phyloP scores from a whole-genome alignment of 2,329 filamentous ascomycete genomes.

The Aspergillus nomiae region DNA sequence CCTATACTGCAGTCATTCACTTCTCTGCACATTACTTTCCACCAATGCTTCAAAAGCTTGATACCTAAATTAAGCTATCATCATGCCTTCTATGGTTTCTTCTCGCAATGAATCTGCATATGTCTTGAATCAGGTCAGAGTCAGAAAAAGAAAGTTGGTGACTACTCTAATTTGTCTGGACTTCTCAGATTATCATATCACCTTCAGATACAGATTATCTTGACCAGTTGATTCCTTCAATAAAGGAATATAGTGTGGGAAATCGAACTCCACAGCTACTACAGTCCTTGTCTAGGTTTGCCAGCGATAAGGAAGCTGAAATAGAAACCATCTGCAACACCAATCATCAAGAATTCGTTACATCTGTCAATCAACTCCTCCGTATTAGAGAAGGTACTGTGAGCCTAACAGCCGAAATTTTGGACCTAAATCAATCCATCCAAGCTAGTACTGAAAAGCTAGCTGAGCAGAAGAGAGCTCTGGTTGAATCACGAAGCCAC shows the following conservation, averaged over 20 bases:
- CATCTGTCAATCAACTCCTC: constrained; percentile 91
- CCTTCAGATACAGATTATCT: constrained; percentile 92
- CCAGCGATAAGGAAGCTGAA: constrained; percentile 81
- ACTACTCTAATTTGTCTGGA: constrained; percentile 11
- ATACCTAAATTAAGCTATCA: not conserved
- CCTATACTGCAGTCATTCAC: not conserved
- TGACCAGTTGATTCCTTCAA: constrained; percentile 89
- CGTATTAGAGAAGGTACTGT: constrained; percentile 89
- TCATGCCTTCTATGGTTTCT: constrained; percentile 39
- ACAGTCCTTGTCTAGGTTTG: constrained; percentile 77
- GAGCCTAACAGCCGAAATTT: constrained; percentile 82
- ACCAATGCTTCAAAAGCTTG: not conserved
- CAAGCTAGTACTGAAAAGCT: constrained; percentile 93
- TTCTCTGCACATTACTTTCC: not conserved
- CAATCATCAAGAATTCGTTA: constrained; percentile 95
- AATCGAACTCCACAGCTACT: constrained; percentile 73
- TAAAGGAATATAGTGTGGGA: constrained; percentile 83
- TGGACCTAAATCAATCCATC: constrained; percentile 91
- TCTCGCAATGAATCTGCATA: constrained; percentile 40
- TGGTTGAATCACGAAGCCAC: constrained; percentile 89
- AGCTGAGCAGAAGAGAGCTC: constrained; percentile 87
- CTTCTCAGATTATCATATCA: constrained; percentile 79
- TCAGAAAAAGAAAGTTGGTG: not conserved
- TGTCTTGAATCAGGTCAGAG: constrained; percentile 43
- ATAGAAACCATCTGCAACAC: constrained; percentile 94